Evolutionary conservation across 768 basidiomycete species (phyloP).

Genomic region (Terana coerulea): DNA sequence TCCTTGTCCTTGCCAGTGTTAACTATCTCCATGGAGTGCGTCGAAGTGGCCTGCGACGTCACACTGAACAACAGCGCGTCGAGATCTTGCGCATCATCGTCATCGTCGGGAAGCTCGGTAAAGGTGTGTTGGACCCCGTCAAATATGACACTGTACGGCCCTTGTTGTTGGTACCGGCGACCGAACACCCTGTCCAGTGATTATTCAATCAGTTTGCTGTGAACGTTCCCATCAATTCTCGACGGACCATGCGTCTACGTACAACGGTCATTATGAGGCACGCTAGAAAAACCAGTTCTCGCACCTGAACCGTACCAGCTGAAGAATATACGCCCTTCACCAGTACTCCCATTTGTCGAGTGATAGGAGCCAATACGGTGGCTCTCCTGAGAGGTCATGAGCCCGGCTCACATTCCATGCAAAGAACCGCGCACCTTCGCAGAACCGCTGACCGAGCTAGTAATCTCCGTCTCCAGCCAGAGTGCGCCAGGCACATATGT

Average conservation of each 20-base stretch:
- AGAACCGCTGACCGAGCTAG: neutral
- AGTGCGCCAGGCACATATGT: constrained; percentile 20
- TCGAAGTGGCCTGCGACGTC: neutral
- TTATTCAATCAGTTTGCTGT: neutral
- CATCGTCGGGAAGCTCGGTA: neutral
- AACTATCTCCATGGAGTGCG: constrained; percentile 15
- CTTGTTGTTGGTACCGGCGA: neutral
- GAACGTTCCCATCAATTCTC: neutral
- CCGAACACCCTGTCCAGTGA: neutral
- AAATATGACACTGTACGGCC: neutral
- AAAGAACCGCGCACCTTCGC: neutral
- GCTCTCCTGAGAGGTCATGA: neutral
- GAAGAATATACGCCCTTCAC: constrained; percentile 11
- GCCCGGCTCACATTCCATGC: neutral
- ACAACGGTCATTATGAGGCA: neutral
- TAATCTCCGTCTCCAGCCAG: constrained; percentile 14
- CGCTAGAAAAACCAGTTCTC: constrained; percentile 8
- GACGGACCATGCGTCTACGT: neutral
- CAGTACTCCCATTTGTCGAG: constrained; percentile 14
- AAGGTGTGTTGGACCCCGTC: neutral
- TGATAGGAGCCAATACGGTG: constrained; percentile 14
- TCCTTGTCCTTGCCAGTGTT: constrained; percentile 7
- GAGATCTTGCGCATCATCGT: neutral
- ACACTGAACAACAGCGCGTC: neutral
- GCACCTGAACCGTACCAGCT: constrained; percentile 2